Evolutionary conservation across 139 green algal genomes (phyloP).

Genomic region (Haematococcus lacustris): DNA sequence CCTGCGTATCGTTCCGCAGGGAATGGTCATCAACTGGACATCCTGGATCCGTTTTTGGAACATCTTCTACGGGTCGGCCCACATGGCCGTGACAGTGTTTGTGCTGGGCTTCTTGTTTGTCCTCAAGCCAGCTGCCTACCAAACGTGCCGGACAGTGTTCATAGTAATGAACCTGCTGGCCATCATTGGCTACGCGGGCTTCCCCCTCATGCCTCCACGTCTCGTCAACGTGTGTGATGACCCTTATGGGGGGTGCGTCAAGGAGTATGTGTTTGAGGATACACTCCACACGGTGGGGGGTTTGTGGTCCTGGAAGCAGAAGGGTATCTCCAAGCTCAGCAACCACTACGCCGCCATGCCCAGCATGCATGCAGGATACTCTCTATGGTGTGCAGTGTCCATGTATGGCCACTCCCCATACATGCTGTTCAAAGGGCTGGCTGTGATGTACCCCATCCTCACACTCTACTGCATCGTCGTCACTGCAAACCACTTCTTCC

Average conservation of each 20-base stretch:
- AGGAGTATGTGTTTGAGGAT: slow-evolving; percentile 2
- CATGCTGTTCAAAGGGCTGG: slow-evolving; percentile 1
- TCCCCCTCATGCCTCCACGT: slow-evolving; percentile 28
- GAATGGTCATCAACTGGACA: slow-evolving; percentile 6
- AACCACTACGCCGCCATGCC: slow-evolving; percentile 38
- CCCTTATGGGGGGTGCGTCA: slow-evolving; percentile 18
- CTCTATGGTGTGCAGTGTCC: slow-evolving; percentile 18
- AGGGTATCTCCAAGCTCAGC: slow-evolving; percentile 14
- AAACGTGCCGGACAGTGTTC: slow-evolving; percentile 16
- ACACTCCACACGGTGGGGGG: slow-evolving; percentile 11
- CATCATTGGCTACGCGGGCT: slow-evolving; percentile 15
- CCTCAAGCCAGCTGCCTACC: slow-evolving; percentile 22
- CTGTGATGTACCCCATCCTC: slow-evolving; percentile 19
- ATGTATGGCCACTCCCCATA: slow-evolving; percentile 16
- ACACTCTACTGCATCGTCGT: slow-evolving; percentile 31
- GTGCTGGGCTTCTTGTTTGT: slow-evolving; percentile 20
- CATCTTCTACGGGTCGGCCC: slow-evolving; percentile 26
- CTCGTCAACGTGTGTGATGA: slow-evolving; percentile 19
- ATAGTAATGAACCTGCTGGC: slow-evolving; percentile 31
- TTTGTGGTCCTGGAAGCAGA: slow-evolving; percentile 27
- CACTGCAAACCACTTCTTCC: slow-evolving; percentile 27
- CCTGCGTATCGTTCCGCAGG: neutral
- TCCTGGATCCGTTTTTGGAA: slow-evolving; percentile 26
- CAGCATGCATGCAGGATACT: slow-evolving; percentile 30
- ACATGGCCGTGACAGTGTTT: slow-evolving; percentile 28